Conservation (phyloP, 768 basidiomycete genomes). For the Cystobasidium tubakii region DNA sequence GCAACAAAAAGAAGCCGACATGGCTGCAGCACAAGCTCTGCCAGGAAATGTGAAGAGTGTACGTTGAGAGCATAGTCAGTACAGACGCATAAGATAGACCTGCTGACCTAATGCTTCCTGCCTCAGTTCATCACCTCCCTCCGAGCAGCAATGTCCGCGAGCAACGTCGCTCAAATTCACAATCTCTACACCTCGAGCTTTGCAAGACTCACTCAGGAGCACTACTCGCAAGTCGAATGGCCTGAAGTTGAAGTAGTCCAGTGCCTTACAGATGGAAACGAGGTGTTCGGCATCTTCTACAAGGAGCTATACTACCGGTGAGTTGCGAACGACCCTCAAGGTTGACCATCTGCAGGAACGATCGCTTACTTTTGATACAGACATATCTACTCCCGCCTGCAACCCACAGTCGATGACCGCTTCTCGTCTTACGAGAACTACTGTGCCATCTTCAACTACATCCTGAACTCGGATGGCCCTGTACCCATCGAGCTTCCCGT, state of each 20-base stretch:
- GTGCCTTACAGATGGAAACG: constrained; percentile 91
- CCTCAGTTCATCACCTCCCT: constrained; percentile 86
- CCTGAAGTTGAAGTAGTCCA: constrained; percentile 94
- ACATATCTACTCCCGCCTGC: constrained; percentile 90
- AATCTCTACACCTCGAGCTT: constrained; percentile 93
- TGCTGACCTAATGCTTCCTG: constrained; percentile 25
- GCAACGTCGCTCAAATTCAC: constrained; percentile 79
- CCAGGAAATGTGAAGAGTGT: constrained; percentile 20
- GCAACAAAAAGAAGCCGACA: constrained; percentile 31
- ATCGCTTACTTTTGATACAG: constrained; percentile 2
- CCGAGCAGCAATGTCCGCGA: constrained; percentile 78
- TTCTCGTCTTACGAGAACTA: constrained; percentile 96
- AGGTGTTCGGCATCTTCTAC: constrained; percentile 92
- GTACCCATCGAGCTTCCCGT: constrained; percentile 89
- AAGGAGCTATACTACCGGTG: constrained; percentile 83
- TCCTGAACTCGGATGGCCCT: constrained; percentile 91
- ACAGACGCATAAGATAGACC: constrained; percentile 10
- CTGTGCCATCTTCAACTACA: constrained; percentile 95
- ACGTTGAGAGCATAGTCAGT: not conserved
- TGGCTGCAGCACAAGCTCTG: not conserved
- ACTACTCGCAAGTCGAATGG: constrained; percentile 90
- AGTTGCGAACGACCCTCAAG: constrained; percentile 37
- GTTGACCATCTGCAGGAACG: not conserved
- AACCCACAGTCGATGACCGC: constrained; percentile 91
- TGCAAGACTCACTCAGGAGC: constrained; percentile 94